These are phyloP conservation scores for Xylaria sp. DNA, from an alignment of 495 filamentous ascomycete genomes.

Conservation along the genomic window DNA sequence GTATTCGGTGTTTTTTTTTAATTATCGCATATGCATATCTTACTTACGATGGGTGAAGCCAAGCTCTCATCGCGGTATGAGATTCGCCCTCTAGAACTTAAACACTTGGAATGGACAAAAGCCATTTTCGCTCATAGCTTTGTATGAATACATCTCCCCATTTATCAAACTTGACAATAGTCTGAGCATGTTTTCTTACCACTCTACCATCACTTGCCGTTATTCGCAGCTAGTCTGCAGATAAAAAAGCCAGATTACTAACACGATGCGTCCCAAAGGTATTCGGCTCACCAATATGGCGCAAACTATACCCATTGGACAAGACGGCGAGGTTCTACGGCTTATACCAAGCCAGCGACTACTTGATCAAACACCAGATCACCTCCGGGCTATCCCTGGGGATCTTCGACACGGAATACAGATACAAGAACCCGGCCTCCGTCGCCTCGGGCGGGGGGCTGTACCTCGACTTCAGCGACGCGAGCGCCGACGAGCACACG, in stretches of 20 bases:
- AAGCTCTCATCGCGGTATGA: constrained; percentile 21
- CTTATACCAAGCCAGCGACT: constrained; percentile 23
- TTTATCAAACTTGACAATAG: not conserved
- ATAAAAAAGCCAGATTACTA: constrained; percentile 1
- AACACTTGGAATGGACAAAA: constrained; percentile 23
- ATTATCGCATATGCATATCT: not conserved
- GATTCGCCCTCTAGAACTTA: constrained; percentile 14
- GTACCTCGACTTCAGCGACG: constrained; percentile 45
- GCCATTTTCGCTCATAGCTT: constrained; percentile 25
- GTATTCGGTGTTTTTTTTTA: not conserved
- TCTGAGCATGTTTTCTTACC: not conserved
- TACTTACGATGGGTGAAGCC: constrained; percentile 7
- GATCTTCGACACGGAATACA: constrained; percentile 52
- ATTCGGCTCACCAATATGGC: constrained; percentile 23
- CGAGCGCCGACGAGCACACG: constrained; percentile 16
- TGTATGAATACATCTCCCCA: not conserved
- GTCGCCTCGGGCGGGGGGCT: constrained; percentile 43
- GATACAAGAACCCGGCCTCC: constrained; percentile 48
- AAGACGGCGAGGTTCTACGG: constrained; percentile 21
- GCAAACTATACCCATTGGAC: constrained; percentile 12
- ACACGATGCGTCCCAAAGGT: constrained; percentile 13
- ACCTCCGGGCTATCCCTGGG: constrained; percentile 47
- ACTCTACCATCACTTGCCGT: not conserved
- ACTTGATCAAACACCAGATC: constrained; percentile 38
- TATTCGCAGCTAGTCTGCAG: not conserved